Evolutionary conservation across 2,329 filamentous ascomycete genomes (phyloP), one percentile per base, ranked within the genome.

Genomic region (Ophiosphaerella korrae): DNA sequence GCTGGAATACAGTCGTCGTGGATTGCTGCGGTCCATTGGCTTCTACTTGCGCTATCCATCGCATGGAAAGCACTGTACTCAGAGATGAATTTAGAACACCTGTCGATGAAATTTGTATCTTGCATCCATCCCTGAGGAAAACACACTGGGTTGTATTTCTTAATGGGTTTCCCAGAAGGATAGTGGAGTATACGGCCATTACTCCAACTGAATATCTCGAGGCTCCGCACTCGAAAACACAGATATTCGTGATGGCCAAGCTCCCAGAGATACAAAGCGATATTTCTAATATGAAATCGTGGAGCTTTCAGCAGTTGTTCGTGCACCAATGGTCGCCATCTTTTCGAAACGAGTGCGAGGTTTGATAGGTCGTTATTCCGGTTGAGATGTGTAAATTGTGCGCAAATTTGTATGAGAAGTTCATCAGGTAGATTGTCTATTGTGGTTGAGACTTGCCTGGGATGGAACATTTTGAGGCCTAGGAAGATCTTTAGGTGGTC

Each of bases 191-290:
- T 18, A 7, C 53, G 48, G 4, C 32, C 46, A 11, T 58, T 33
- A 13, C 50, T 57, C 4, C 24, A 37, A 32, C 59, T 61, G 42
- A 48, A 55, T 24, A 64, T 54, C 29, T 64, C 62, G 7, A 64
- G 21, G 7, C 14, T 34, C 5, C 35, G 44, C 4, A 64, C 52
- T 11, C 52, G 52, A 1, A 23, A 43, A 6, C 50, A 23, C 13
- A 60, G 21, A 6, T 51, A 21, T 5, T 37, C 12, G n/a, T 53
- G 38, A 14, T 47, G 45, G 1, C 42, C 33, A 5, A 63, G 29
- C 36, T 52, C 34, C 35, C 49, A 52, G 33, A 64, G 50, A 26
- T 56, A 63, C 16, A 43, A 21, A 34, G 60, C 52, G 36, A 63
- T 58, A 3, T 48, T 18, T 3, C 34, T 36, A n/a, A 63, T 35